Evolutionary conservation across 169 alveolate genomes (phyloP), one percentile per base, ranked within the genome.

Genomic region (Condylostoma magnum): DNA sequence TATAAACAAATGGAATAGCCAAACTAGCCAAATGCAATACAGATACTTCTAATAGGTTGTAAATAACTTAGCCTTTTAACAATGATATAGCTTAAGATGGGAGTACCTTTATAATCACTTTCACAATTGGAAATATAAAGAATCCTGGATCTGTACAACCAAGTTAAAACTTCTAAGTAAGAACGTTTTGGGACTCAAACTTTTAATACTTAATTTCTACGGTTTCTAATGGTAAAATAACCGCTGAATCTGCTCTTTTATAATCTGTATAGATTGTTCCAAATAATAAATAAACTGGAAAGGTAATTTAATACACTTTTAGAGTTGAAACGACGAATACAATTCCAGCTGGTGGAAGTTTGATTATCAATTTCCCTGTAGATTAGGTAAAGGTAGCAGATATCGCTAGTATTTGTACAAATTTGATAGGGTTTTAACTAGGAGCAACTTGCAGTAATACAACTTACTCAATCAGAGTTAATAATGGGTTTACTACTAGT

Each of bases 111-210:
- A n/a, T n/a, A n/a, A n/a, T 53, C 25, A 25, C 20, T 22, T 53
- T 53, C 30, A 22, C 65, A 25, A 22, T 53, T 22, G 65, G 38
- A 53, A 28, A 41, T 12, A 53, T 53, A 22, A 25, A 28, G 30
- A 53, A 53, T n/a, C 65, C 65, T n/a, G 43, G 20, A 25, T 25
- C 65, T 41, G 30, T 41, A 4, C 25, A 53, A 31, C 65, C 65
- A 22, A 25, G 44, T 22, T 25, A 33, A 25, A 25, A 27, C 18
- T 53, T 53, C 30, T n/a, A 53, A 2, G 30, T 53, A 1, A 28
- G 38, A 18, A 63, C 73, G n/a, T n/a, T n/a, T n/a, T n/a, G n/a
- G n/a, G n/a, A n/a, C n/a, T n/a, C n/a, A n/a, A n/a, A n/a, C n/a
- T n/a, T n/a, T n/a, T n/a, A n/a, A n/a, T n/a, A n/a, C n/a, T n/a